Percentiles rank a stretch among this genome's conserved stretches.
Evolutionary conservation across 2,329 filamentous ascomycete species (phyloP).

Genomic region (Neopestalotiopsis sp.): DNA sequence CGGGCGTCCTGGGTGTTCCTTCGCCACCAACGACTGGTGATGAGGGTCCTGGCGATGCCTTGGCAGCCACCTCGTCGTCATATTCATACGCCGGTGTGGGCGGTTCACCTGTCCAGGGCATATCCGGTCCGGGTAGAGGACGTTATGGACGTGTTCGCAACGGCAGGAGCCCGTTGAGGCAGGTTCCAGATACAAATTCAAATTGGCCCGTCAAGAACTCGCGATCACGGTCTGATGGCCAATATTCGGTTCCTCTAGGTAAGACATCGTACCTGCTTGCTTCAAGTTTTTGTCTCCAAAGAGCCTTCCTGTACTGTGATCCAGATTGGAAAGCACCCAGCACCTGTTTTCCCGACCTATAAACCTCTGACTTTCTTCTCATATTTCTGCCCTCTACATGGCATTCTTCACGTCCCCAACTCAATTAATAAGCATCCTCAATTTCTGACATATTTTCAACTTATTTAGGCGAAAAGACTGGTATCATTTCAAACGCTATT

Average conservation of each 20-base stretch:
- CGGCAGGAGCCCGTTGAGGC: conserved; percentile 66
- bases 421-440: background rate
- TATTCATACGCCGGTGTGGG: conserved; percentile 55
- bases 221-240: conserved; percentile 51
- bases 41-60: conserved; percentile 38
- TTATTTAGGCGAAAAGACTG: conserved; percentile 54
- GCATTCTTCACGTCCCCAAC: background rate
- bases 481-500: conserved; percentile 92
- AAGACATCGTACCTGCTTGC: conserved; percentile 33
- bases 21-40: conserved; percentile 39
- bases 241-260: conserved; percentile 46
- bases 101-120: conserved; percentile 66
- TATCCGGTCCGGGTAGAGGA: conserved; percentile 85
- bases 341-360: background rate
- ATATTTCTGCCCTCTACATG: background rate
- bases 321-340: background rate
- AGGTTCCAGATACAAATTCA: conserved; percentile 62
- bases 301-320: background rate
- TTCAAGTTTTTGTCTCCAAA: conserved; percentile 2
- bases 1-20: conserved; percentile 36
- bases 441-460: background rate
- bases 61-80: conserved; percentile 35
- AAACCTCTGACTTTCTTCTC: background rate
- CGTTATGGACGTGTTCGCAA: conserved; percentile 74
- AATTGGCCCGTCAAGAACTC: conserved; percentile 57